Base-by-base conservation (phyloP, 768 basidiomycete genomes). In the Podaxis sp. region DNA sequence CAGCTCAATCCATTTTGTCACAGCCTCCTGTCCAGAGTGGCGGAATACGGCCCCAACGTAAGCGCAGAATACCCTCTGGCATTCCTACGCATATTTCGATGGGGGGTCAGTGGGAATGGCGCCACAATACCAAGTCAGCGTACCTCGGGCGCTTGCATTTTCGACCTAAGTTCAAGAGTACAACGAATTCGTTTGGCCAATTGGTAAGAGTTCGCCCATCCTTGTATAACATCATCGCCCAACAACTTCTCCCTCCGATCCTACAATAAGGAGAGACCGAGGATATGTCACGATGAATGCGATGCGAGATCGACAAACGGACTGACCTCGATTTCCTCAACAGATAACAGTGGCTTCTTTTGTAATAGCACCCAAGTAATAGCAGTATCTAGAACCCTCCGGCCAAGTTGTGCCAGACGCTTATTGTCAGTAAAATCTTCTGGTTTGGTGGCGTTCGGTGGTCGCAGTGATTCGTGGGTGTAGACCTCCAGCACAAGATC, bases 11-110 rank as follows among this genome's bases (percentile, higher is more conserved):
- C 89, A 91, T 62, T 77, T 72, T 67, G 81, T 79, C 63, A 88
- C 80, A 38, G 71, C 73, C 17, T 74, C 70, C 64, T 82, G 73
- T 46, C 88, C 89, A 66, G 76, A 78, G 62, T 85, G 82, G 64
- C 74, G 68, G 68, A 80, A 89, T 27, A 89, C 79, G 41, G 83
- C 89, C 50, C 87, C 89, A 37, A 88, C 79, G 74, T 90, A 90
- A 46, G 88, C 84, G 66, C 82, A 76, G 70, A 91, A 89, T 19
- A 90, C 74, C 17, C 77, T 69, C 37, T 77, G 78, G 5, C 80
- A 79, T 76, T 89, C 86, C 86, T 88, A 65, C 13, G 8, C 53
- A 62, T 63, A 46, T 70, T 43, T 56, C 33, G 7, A 33, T 17
- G 64, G 56, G 57, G 67, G 67, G 40, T 68, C 33, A 58, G 55